phyloP scores from a whole-genome alignment of 257 asterid genomes.

The Datura wrightii region DNA sequence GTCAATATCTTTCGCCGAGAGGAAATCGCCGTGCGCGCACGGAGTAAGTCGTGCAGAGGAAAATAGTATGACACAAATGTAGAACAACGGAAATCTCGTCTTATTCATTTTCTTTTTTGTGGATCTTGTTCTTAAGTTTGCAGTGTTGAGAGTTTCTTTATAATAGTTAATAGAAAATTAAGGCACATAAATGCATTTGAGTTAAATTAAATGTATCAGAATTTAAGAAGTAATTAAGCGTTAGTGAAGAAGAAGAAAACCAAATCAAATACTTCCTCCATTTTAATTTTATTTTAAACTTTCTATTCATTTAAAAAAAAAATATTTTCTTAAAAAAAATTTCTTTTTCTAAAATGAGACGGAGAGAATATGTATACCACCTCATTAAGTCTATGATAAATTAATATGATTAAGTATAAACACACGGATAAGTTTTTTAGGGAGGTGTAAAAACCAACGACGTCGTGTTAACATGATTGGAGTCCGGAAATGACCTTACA shows the following conservation, averaged over 20 bases:
- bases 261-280: neutral
- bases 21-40: neutral
- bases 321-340: neutral
- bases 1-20: neutral
- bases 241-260: neutral
- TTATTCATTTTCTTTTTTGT: neutral
- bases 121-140: neutral
- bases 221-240: constrained; percentile 8
- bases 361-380: neutral
- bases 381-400: too few species aligned
- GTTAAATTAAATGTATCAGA: neutral
- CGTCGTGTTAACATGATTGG: neutral
- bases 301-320: too few species aligned
- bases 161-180: neutral
- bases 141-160: neutral
- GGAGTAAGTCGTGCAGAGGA: neutral
- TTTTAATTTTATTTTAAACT: too few species aligned
- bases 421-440: accelerated
- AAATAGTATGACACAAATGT: neutral
- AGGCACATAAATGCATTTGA: neutral
- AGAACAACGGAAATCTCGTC: neutral
- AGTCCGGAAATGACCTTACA: too few species aligned
- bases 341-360: too few species aligned
- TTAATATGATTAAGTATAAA: neutral
- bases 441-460: neutral